A percentile compares a stretch with the other conserved stretches of the same genome.
Evolutionary conservation across 108 stramenopile genomes (phyloP).

Genomic region (Skeletonema potamos): DNA sequence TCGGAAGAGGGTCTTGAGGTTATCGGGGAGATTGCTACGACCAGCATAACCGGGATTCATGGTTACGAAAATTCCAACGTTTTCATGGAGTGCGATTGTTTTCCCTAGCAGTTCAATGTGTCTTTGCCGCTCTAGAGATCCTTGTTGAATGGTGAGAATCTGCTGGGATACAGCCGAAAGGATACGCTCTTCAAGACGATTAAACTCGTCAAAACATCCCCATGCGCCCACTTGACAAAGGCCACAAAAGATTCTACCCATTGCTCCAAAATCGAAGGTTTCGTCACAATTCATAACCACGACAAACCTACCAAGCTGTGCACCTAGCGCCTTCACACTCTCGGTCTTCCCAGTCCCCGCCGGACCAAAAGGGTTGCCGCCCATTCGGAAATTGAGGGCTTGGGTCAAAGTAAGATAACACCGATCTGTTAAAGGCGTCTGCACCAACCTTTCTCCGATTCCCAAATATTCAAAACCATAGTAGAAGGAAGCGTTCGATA

Average conservation of each 20-base stretch:
- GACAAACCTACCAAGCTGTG: conserved; percentile 95
- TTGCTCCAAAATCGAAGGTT: conserved; percentile 96
- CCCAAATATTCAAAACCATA: conserved; percentile 99
- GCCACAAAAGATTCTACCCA: conserved; percentile 97
- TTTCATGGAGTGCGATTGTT: conserved; percentile 79
- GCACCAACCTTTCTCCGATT: conserved; percentile 96
- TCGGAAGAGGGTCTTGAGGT: conserved; percentile 96
- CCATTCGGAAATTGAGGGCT: conserved; percentile 95
- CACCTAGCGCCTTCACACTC: conserved; percentile 96
- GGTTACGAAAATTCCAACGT: conserved; percentile 98
- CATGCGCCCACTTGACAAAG: conserved; percentile 97
- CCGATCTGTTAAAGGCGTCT: conserved; percentile 97
- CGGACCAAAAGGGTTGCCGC: conserved; percentile 98
- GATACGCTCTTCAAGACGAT: conserved; percentile 96
- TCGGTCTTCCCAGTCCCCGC: conserved; percentile 99
- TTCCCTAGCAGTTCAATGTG: conserved; percentile 79
- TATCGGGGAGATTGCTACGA: conserved; percentile 98
- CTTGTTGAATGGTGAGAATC: conserved; percentile 94
- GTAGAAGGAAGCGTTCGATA: conserved; percentile 94
- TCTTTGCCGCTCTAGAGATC: conserved; percentile 67
- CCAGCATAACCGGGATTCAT: conserved; percentile 99
- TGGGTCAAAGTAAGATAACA: conserved; percentile 97
- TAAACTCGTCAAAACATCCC: conserved; percentile 99
- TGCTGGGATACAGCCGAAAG: conserved; percentile 97
- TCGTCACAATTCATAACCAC: conserved; percentile 98